These are phyloP conservation scores for Massarina eburnea DNA, from an alignment of 2,329 filamentous ascomycete genomes.

Conservation along the genomic window DNA sequence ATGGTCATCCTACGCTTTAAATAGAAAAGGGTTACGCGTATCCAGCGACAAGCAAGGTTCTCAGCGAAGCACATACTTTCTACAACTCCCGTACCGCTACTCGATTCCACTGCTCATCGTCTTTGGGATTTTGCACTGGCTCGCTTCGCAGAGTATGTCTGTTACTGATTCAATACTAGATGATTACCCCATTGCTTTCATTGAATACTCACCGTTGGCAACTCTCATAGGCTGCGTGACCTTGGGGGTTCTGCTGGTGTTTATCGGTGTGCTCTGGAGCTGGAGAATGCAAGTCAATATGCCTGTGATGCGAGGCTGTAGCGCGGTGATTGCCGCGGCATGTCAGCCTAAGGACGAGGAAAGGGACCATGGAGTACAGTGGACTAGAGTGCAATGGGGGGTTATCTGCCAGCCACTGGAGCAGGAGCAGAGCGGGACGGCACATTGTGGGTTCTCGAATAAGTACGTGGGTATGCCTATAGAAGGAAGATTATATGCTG, in stretches of 20 bases:
- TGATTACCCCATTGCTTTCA: slow-evolving; percentile 4
- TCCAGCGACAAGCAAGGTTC: slow-evolving; percentile 21
- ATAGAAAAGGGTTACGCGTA: slow-evolving; percentile 39
- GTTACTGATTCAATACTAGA: too few relatives aligned
- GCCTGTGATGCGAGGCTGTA: background rate
- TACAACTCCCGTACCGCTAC: slow-evolving; percentile 41
- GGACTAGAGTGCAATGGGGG: background rate
- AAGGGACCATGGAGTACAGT: background rate
- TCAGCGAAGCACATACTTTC: slow-evolving; percentile 44
- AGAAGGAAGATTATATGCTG: background rate
- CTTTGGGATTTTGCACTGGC: slow-evolving; percentile 42
- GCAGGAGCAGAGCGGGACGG: background rate
- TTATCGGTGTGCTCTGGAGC: background rate
- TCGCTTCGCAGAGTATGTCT: slow-evolving; percentile 45
- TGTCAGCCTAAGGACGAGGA: background rate
- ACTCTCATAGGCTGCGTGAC: background rate
- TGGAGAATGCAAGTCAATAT: background rate
- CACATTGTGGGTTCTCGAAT: background rate
- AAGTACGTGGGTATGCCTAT: background rate
- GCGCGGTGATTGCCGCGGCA: background rate
- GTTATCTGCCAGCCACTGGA: background rate
- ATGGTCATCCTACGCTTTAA: slow-evolving; percentile 44
- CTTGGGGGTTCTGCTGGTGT: background rate
- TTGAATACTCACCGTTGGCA: background rate
- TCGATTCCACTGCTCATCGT: slow-evolving; percentile 33